phyloP scores from a whole-genome alignment of 2,329 filamentous ascomycete species.

The Bipolaris bicolor region DNA sequence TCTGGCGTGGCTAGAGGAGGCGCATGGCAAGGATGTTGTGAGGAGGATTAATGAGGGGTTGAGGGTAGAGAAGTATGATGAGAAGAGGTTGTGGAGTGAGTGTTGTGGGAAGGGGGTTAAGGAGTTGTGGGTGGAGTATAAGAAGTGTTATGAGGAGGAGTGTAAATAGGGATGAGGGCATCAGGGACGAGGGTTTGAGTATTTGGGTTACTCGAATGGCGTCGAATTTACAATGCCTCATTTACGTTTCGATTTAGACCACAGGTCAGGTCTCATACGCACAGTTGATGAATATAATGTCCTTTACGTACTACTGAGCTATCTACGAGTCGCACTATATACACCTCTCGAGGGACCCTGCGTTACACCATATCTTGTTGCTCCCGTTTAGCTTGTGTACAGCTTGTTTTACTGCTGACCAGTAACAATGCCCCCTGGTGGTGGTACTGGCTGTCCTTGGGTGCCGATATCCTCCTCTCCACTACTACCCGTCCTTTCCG shows the following conservation, averaged over 20 bases:
- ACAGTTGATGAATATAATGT: background rate
- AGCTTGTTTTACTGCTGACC: constrained; percentile 1
- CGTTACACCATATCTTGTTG: too few relatives aligned
- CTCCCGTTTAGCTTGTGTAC: background rate
- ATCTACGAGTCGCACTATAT: background rate
- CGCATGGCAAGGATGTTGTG: constrained; percentile 59
- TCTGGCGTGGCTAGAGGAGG: constrained; percentile 78
- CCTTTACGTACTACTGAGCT: background rate
- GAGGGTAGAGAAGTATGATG: constrained; percentile 66
- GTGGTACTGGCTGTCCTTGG: constrained; percentile 11
- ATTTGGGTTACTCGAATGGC: background rate
- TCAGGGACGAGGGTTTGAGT: background rate
- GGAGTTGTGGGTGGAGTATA: constrained; percentile 78
- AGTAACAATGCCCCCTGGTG: constrained; percentile 1
- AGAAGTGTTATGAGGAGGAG: constrained; percentile 49
- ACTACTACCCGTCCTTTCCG: constrained; percentile 16
- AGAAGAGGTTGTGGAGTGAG: constrained; percentile 69
- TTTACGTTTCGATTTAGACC: too few relatives aligned
- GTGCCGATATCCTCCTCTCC: constrained; percentile 25
- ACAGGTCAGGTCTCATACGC: background rate
- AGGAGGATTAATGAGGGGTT: constrained; percentile 70
- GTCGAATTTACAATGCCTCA: background rate
- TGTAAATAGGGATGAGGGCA: background rate
- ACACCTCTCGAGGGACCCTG: background rate
- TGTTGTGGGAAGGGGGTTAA: constrained; percentile 70